phyloP scores from a whole-genome alignment of 495 filamentous ascomycete species.

The Hypoxylon crocopeplum region DNA sequence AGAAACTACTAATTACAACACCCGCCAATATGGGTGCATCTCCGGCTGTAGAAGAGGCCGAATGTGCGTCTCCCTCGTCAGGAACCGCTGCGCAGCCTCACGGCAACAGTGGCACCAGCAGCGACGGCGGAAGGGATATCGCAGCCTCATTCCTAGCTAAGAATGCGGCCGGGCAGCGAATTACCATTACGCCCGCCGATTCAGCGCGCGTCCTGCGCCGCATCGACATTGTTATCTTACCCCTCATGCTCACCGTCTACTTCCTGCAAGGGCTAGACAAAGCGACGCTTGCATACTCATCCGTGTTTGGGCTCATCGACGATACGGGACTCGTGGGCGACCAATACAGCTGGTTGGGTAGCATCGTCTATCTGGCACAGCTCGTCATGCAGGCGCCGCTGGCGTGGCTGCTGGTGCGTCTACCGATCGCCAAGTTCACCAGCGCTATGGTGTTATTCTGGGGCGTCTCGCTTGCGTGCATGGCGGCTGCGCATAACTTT shows the following conservation, averaged over 20 bases:
- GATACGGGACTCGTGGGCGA: conserved; percentile 35
- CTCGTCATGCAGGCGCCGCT: conserved; percentile 38
- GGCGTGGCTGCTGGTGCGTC: conserved; percentile 46
- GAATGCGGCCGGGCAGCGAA: conserved; percentile 12
- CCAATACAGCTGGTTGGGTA: conserved; percentile 41
- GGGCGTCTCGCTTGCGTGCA: conserved; percentile 35
- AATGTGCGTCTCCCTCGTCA: background rate
- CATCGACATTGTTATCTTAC: conserved; percentile 49
- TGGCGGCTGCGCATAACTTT: conserved; percentile 44
- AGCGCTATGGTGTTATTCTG: conserved; percentile 36
- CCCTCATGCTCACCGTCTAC: conserved; percentile 50
- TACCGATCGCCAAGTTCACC: conserved; percentile 43
- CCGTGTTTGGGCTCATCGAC: conserved; percentile 37
- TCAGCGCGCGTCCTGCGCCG: conserved; percentile 32
- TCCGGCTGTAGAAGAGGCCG: background rate
- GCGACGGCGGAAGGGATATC: conserved; percentile 12
- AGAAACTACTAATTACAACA: too few species aligned
- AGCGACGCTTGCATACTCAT: conserved; percentile 46
- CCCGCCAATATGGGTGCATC: conserved; percentile 14
- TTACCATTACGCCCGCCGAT: conserved; percentile 16
- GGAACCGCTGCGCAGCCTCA: background rate
- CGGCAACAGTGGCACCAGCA: background rate
- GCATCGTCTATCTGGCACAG: conserved; percentile 40
- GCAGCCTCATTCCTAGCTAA: conserved; percentile 24
- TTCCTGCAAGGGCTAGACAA: conserved; percentile 53